These are phyloP conservation scores for Xylaria polymorpha DNA, from an alignment of 2,329 filamentous ascomycete species.

Conservation along the genomic window DNA sequence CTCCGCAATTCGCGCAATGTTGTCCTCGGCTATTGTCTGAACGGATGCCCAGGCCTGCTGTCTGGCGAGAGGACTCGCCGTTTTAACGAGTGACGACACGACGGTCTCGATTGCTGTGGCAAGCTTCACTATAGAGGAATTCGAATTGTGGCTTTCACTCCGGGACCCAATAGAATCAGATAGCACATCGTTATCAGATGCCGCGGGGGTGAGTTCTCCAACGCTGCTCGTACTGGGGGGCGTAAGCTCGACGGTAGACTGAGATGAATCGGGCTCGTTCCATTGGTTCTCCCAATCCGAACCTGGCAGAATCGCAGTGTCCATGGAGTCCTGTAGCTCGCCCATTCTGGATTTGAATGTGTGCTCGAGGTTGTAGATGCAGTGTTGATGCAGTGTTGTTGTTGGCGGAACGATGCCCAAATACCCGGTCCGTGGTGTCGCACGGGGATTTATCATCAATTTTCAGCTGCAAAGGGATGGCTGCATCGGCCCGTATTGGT, in stretches of 20 bases:
- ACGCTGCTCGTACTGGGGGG: conserved; percentile 21
- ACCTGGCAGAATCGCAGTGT: neutral
- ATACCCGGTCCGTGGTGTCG: conserved; percentile 6
- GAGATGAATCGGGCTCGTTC: conserved; percentile 2
- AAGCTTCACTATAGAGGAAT: conserved; percentile 4
- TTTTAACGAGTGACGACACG: conserved; percentile 14
- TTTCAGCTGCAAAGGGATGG: conserved; percentile 6
- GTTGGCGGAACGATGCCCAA: neutral
- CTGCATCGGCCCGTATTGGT: neutral
- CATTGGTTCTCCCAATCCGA: conserved; percentile 13
- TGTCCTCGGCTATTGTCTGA: conserved; percentile 18
- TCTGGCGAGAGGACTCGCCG: conserved; percentile 6
- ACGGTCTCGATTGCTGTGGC: conserved; percentile 16
- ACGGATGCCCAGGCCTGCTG: conserved; percentile 22
- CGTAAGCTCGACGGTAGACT: conserved; percentile 23
- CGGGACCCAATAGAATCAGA: neutral
- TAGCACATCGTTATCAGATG: conserved; percentile 7
- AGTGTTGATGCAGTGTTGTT: neutral
- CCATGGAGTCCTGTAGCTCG: conserved; percentile 1
- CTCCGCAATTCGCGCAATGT: conserved; percentile 17
- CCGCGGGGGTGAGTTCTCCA: conserved; percentile 24
- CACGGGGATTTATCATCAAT: conserved; percentile 6
- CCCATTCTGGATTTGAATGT: conserved; percentile 10
- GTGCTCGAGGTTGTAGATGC: neutral
- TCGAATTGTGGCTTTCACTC: neutral